Base-by-base conservation (phyloP, 805 yeast species). In the Jamesozyma lodderae region DNA sequence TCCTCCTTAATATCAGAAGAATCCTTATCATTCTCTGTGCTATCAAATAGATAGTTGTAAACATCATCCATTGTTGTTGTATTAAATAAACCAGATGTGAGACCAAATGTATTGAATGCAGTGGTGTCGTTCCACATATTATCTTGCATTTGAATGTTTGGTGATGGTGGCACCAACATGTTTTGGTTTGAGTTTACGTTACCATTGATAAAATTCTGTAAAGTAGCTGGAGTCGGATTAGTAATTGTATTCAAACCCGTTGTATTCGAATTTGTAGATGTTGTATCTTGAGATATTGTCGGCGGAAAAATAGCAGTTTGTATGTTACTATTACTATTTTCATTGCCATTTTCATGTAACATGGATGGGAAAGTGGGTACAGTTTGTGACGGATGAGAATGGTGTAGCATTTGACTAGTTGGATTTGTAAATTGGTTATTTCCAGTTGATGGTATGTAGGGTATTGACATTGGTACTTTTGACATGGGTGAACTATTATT, bases 61-160 rank as follows among this genome's bases (percentile, higher is more conserved):
- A 55, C 53, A 35, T 55, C 59, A 40, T 55, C 59, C 57, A 55
- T 53, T 3, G 60, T 55, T 4, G 60, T 55, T 1, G 60, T 55
- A 32, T 53, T 52, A 30, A 53, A 55, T 37, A 49, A 42, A 9
- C 49, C 46, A n/a, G 44, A 43, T 2, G 49, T 41, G 15, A 39
- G 35, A 5, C 49, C 49, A 10, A 49, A 33, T 7, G 47, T 38
- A 32, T 45, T 51, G 13, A 37, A 35, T 14, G 53, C 45, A 21
- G 48, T 39, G 29, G 41, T 47, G 22, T 50, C 55, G 10, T 35
- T 40, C 51, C 52, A 47, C 2, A 24, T 33, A 25, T 30, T 31
- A 15, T 37, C 35, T 26, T 31, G 35, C 3, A n/a, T n/a, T n/a
- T n/a, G 17, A 21, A n/a, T 17, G 31, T 14, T 35, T 33, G 33